Base-by-base conservation (phyloP, 192 early-diverging fungal genomes). In the Coemansia sp. region DNA sequence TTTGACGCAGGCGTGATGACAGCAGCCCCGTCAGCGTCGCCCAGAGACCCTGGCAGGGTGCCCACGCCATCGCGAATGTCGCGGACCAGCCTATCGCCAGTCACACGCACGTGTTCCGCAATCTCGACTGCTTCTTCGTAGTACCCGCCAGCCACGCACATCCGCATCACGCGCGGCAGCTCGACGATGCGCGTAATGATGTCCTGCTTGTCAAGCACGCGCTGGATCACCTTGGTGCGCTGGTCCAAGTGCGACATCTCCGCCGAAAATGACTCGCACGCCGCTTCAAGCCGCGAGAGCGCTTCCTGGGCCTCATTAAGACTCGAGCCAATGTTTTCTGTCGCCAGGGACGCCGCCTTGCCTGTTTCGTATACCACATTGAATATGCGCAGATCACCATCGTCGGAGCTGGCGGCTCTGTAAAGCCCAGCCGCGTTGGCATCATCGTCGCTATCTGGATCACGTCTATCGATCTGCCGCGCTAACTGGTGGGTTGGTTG, bases 161-260 rank as follows among this genome's bases (percentile, higher is more conserved):
- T 80, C 40, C 73, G 77, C 77, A 80, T 80, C 22, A 80, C 77
- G 0, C 77, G 77, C 7, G 77, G 77, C 50, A 80, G 77, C 68
- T 80, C 77, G 1, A 80, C 69, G 34, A 80, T 67, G 25, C 77
- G 77, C 33, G 72, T 56, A 29, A 80, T 66, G 13, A 80, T 53
- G 46, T 80, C 71, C 69, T 80, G 77, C 68, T 80, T 74, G 59
- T 80, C 77, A 9, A 80, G 59, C 20, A 80, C 77, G 1, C 69
- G 69, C 54, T 80, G 77, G 5, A 80, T 56, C 29, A 74, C 68
- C 42, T 65, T 73, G 23, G 68, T 52, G 15, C 64, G 71, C 52
- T 65, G 67, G 46, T 80, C 77, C 32, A 80, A 62, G 32, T 71
- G 68, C 22, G 69, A 29, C 41, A 71, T 68, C n/a, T 66, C 61